Evolutionary conservation across 2,329 filamentous ascomycete species (phyloP).

Genomic region (Pezicula rhizophila): DNA sequence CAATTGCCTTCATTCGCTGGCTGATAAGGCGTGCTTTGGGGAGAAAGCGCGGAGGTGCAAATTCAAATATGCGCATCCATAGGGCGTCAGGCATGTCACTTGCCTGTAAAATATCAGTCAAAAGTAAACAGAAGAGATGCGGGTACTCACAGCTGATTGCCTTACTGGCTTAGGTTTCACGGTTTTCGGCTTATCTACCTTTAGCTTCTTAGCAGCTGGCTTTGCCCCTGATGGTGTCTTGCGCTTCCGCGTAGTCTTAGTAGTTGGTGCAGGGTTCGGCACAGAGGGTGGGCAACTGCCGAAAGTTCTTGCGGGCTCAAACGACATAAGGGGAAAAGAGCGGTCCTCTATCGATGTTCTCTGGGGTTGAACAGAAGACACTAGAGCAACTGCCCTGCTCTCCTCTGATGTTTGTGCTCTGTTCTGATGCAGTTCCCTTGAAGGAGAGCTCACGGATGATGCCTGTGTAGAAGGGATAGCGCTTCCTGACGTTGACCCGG

Average conservation of each 20-base stretch:
- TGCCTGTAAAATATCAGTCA: constrained; percentile 1
- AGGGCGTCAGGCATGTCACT: constrained; percentile 14
- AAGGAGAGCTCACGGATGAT: too few relatives aligned
- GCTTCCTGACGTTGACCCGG: too few relatives aligned
- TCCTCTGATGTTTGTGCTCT: too few relatives aligned
- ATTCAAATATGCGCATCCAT: constrained; percentile 26
- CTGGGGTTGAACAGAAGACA: too few relatives aligned
- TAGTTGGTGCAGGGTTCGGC: neutral
- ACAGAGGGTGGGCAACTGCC: neutral
- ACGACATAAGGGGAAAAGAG: too few relatives aligned
- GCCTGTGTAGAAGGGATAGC: too few relatives aligned
- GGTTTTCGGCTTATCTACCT: neutral
- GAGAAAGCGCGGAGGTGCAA: constrained; percentile 23
- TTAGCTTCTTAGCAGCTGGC: neutral
- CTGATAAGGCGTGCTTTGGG: constrained; percentile 22
- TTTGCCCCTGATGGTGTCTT: neutral
- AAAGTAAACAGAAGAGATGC: neutral
- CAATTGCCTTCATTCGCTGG: constrained; percentile 12
- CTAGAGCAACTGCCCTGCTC: too few relatives aligned
- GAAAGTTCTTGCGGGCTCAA: too few relatives aligned
- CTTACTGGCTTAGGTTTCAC: neutral
- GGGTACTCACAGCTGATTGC: neutral
- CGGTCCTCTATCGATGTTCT: too few relatives aligned
- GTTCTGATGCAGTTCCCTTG: too few relatives aligned
- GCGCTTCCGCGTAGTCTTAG: neutral